Evolutionary conservation across 1,284 basidiomycete genomes (phyloP).

Genomic region (Rhodotorula sp.): DNA sequence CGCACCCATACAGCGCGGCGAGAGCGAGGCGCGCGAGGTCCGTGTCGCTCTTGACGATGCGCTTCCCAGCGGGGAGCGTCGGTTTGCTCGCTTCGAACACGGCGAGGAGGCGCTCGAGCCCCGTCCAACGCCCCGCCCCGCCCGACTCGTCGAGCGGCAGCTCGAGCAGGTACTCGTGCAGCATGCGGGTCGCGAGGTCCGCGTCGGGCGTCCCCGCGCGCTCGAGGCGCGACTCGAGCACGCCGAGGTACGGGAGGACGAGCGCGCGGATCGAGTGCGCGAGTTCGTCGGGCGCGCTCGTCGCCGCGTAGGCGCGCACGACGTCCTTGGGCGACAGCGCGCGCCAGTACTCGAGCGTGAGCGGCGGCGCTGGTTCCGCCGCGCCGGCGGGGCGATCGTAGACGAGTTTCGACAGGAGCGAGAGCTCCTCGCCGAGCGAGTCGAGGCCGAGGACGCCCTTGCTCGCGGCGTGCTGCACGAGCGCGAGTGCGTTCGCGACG

Average conservation of each 20-base stretch:
- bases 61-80: slow-evolving; percentile 66
- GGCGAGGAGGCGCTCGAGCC: slow-evolving; percentile 68
- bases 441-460: slow-evolving; percentile 76
- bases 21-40: slow-evolving; percentile 81
- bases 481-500: slow-evolving; percentile 72
- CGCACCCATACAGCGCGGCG: slow-evolving; percentile 75
- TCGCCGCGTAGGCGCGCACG: slow-evolving; percentile 70
- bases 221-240: slow-evolving; percentile 80
- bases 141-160: not conserved
- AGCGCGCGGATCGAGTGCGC: slow-evolving; percentile 70
- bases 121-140: not conserved
- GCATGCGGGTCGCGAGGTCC: slow-evolving; percentile 58
- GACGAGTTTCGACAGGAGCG: slow-evolving; percentile 75
- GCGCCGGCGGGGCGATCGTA: slow-evolving; percentile 66
- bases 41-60: slow-evolving; percentile 76
- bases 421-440: slow-evolving; percentile 83
- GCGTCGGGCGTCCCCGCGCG: slow-evolving; percentile 56
- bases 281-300: slow-evolving; percentile 67
- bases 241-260: slow-evolving; percentile 85
- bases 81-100: slow-evolving; percentile 89
- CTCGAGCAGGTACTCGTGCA: slow-evolving; percentile 74
- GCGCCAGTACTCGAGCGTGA: slow-evolving; percentile 73
- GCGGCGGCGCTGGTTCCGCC: slow-evolving; percentile 51
- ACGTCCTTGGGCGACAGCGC: slow-evolving; percentile 65
- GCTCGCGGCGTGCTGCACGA: slow-evolving; percentile 81